These are phyloP conservation scores for Theobroma grandiflorum DNA, from an alignment of 441 rosid genomes.

Conservation along the genomic window DNA sequence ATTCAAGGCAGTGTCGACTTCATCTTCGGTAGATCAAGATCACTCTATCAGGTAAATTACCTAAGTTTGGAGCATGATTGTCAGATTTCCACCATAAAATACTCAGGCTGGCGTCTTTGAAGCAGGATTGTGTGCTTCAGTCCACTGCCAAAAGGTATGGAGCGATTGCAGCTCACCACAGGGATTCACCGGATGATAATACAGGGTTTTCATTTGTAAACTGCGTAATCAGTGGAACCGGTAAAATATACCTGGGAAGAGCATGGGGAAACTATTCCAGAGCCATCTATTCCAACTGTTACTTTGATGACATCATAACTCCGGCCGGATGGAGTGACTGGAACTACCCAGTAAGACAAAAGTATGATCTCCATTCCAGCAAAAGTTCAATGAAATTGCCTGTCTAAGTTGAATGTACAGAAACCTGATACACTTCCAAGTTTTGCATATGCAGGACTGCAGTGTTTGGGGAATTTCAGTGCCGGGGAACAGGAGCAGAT, in stretches of 20 bases:
- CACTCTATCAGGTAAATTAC: conserved; percentile 69
- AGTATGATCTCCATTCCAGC: conserved; percentile 35
- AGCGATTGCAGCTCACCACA: conserved; percentile 90
- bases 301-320: conserved; percentile 60
- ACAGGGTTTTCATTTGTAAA: conserved; percentile 88
- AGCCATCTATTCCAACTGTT: conserved; percentile 73
- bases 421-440: background rate
- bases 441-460: conserved; percentile 58
- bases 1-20: conserved; percentile 87
- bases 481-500: conserved; percentile 83
- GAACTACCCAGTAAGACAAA: conserved; percentile 63
- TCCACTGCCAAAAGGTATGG: conserved; percentile 70
- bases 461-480: conserved; percentile 76
- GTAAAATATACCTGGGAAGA: conserved; percentile 77
- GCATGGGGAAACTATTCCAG: conserved; percentile 95
- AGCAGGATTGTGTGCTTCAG: conserved; percentile 72
- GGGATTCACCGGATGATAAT: conserved; percentile 64
- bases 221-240: conserved; percentile 77
- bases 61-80: background rate
- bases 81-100: background rate
- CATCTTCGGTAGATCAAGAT: conserved; percentile 80
- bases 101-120: background rate
- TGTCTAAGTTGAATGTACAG: background rate
- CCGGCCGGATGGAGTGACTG: conserved; percentile 97
- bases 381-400: background rate